phyloP scores from a whole-genome alignment of 139 green algal species.

The Coccomyxa sp. region DNA sequence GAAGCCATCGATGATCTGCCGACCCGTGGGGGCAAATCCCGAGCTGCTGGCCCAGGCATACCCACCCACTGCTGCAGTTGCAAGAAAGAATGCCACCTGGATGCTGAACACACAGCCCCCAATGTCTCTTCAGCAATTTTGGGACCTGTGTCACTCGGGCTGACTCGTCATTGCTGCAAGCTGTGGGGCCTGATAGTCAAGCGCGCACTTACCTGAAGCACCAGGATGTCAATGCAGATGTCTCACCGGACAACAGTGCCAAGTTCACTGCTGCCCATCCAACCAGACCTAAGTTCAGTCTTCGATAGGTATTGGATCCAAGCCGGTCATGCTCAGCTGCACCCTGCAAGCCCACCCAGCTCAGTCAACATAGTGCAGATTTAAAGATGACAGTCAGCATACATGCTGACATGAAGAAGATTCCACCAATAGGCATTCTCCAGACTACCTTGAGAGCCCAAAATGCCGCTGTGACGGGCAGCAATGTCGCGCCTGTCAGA shows the following conservation, averaged over 20 bases:
- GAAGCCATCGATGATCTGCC: background rate
- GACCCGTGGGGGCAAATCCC: background rate
- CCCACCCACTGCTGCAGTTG: background rate
- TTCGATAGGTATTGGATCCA: background rate
- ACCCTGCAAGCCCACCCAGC: background rate
- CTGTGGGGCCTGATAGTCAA: too few relatives aligned
- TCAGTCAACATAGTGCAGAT: background rate
- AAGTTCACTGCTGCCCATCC: background rate
- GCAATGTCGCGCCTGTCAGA: background rate
- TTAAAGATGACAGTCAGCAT: too few relatives aligned
- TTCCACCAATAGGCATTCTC: too few relatives aligned
- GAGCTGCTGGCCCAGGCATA: background rate
- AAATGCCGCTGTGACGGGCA: background rate
- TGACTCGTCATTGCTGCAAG: too few relatives aligned
- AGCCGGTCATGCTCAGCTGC: background rate
- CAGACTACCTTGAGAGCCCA: too few relatives aligned
- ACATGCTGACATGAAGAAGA: too few relatives aligned
- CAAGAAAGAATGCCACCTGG: background rate
- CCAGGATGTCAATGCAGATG: too few relatives aligned
- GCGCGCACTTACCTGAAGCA: too few relatives aligned
- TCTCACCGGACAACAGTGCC: background rate
- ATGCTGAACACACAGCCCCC: background rate
- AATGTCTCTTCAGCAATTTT: too few relatives aligned
- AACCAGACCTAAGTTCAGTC: background rate
- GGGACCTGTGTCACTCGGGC: too few relatives aligned